Conservation (phyloP, 2,329 filamentous ascomycete species). For the Alternaria conjuncta region DNA sequence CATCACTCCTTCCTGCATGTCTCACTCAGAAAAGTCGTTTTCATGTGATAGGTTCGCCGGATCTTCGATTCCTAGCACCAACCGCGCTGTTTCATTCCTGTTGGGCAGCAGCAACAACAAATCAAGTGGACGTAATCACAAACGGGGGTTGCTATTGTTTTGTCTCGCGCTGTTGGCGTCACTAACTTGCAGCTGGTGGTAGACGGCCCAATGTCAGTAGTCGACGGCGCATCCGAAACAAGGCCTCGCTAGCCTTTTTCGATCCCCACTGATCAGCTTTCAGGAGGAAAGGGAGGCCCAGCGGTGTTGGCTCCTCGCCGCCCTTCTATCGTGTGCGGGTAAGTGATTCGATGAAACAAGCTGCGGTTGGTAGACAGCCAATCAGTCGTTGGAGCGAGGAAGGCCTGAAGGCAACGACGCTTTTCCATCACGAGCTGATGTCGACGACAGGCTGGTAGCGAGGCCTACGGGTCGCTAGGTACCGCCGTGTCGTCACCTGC, state of each 20-base stretch:
- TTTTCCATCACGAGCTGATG: conserved; percentile 13
- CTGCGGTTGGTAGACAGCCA: conserved; percentile 10
- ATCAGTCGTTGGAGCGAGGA: conserved; percentile 3
- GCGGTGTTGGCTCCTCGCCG: conserved; percentile 1
- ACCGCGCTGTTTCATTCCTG: not conserved
- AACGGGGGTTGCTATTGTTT: not conserved
- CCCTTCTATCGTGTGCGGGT: conserved; percentile 7
- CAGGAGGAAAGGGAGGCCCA: not conserved
- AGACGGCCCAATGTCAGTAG: conserved; percentile 5
- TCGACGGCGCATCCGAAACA: conserved; percentile 13
- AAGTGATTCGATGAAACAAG: conserved; percentile 19
- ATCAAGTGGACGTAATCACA: not conserved
- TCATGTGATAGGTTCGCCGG: not conserved
- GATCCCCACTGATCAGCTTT: conserved; percentile 15
- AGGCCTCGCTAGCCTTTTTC: conserved; percentile 10
- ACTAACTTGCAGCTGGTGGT: not conserved
- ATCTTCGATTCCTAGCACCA: not conserved
- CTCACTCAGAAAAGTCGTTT: not conserved
- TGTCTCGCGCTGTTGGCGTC: conserved; percentile 7
- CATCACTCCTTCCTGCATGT: not conserved
- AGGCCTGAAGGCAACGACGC: conserved; percentile 9
- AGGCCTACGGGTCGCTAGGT: conserved; percentile 6
- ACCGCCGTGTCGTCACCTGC: conserved; percentile 5
- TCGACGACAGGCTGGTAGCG: conserved; percentile 16
- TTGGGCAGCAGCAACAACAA: not conserved